Evolutionary conservation across 306 rosid genomes (phyloP).

Genomic region (Lathyrus oleraceus): DNA sequence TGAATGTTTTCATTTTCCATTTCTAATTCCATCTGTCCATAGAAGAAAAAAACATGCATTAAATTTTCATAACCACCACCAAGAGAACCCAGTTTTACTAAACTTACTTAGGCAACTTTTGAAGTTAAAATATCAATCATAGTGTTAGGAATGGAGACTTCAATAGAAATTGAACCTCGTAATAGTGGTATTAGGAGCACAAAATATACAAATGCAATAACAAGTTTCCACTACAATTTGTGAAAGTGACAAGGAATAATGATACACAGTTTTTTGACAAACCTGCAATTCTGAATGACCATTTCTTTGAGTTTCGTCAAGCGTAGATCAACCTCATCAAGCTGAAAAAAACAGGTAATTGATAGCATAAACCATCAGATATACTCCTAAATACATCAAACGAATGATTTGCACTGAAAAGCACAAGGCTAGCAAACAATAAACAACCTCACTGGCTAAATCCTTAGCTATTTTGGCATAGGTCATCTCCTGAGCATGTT

Average conservation of each 20-base stretch:
- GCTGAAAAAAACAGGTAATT: constrained; percentile 53
- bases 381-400: constrained; percentile 24
- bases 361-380: constrained; percentile 31
- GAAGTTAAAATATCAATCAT: background rate
- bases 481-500: constrained; percentile 68
- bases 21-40: no score
- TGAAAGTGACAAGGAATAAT: constrained; percentile 12
- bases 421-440: constrained; percentile 34
- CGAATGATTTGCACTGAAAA: constrained; percentile 26
- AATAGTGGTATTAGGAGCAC: background rate
- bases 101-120: no score
- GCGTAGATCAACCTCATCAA: constrained; percentile 56
- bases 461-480: constrained; percentile 78
- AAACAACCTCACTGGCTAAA: constrained; percentile 61
- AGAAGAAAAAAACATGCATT: no score
- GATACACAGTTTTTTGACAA: constrained; percentile 32
- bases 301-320: constrained; percentile 63
- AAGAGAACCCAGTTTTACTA: no score
- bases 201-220: constrained; percentile 1
- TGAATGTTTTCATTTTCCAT: no score
- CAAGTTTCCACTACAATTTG: constrained; percentile 20
- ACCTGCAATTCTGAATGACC: constrained; percentile 84
- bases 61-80: no score
- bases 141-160: background rate
- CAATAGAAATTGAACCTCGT: background rate